A percentile compares a stretch with the other conserved stretches of the same genome.
These are phyloP conservation scores for Trichoderma oligosporum DNA, from an alignment of 2,329 filamentous ascomycete species.

Conservation along the genomic window DNA sequence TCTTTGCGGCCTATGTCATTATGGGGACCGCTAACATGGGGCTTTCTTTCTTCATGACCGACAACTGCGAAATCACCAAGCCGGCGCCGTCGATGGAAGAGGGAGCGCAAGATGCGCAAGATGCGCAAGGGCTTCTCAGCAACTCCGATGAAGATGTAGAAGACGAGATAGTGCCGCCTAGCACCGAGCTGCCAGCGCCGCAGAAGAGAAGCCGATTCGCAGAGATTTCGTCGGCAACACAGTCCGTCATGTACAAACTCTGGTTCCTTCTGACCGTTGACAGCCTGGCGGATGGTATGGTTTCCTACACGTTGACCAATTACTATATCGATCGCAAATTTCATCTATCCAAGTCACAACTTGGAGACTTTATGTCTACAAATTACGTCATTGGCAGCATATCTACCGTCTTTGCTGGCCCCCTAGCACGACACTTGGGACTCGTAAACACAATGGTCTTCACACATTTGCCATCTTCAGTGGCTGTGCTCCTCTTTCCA, in stretches of 20 bases:
- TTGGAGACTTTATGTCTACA: slow-evolving; percentile 56
- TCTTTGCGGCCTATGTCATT: slow-evolving; percentile 55
- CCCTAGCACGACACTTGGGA: slow-evolving; percentile 54
- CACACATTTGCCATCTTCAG: slow-evolving; percentile 58
- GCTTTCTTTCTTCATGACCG: slow-evolving; percentile 45
- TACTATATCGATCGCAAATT: slow-evolving; percentile 59
- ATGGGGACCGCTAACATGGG: slow-evolving; percentile 53
- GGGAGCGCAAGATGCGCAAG: slow-evolving; percentile 20
- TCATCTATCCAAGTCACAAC: slow-evolving; percentile 50
- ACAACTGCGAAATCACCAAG: slow-evolving; percentile 46
- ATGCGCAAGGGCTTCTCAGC: slow-evolving; percentile 25
- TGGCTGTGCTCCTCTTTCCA: slow-evolving; percentile 58
- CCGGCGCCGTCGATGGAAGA: not conserved
- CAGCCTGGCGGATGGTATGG: slow-evolving; percentile 63
- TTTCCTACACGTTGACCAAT: slow-evolving; percentile 53
- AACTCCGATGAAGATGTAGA: slow-evolving; percentile 25
- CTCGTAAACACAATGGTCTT: slow-evolving; percentile 64
- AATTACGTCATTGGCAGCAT: slow-evolving; percentile 52
- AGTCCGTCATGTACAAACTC: slow-evolving; percentile 58
- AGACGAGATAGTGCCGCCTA: slow-evolving; percentile 8
- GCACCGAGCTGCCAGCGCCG: not conserved
- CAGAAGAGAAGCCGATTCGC: slow-evolving; percentile 34
- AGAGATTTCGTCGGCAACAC: slow-evolving; percentile 55
- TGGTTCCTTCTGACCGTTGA: slow-evolving; percentile 64
- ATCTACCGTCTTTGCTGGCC: slow-evolving; percentile 54